Base-by-base conservation (phyloP, 768 basidiomycete genomes). In the Xerocomus spinulosus region DNA sequence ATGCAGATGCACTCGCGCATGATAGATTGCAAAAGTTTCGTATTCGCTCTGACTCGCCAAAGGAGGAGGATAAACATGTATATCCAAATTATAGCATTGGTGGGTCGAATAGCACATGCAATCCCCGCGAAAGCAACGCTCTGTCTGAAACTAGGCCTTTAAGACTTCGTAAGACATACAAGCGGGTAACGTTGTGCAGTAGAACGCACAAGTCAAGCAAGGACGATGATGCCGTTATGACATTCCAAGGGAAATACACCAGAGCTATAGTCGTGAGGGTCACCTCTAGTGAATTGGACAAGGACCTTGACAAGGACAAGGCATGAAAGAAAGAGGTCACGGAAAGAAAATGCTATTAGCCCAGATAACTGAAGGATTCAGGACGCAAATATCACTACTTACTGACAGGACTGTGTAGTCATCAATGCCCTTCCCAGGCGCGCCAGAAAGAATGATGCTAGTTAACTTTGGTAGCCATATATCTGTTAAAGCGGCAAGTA, bases 241-340 rank as follows among this genome's bases (percentile, higher is more conserved):
- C 62, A 51, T 78, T 70, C 87, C 87, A 90, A 0, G 87, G 93
- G 68, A 88, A 97, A 60, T 77, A 77, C 12, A 73, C 70, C 46
- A 95, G 75, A 1, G 93, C 94, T 34, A 86, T 67, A 0, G 83
- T 83, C 0, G 88, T 87, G 35, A 98, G 68, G 0, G 90, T 82
- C 0, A 92, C 92, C 61, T 99, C 96, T 23, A 94, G 69, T 12
- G 92, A 94, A 62, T 97, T 99, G 25, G 92, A 94, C 44, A 98
- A 70, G 1, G 93, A 89, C 29, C 96, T 79, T 4, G 93, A 87
- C 21, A 96, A 72, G 1, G 89, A 78, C 44, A 94, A 74, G 0
- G 79, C 81, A 67, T 98, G 80, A 70, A 97, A 98, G 61, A 95
- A 81, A 5, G 90, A 94, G 1, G 85, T 81, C 42, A 95, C 61